Conservation (phyloP, 768 basidiomycete species). For the Pilatotrama ljubarskyi region DNA sequence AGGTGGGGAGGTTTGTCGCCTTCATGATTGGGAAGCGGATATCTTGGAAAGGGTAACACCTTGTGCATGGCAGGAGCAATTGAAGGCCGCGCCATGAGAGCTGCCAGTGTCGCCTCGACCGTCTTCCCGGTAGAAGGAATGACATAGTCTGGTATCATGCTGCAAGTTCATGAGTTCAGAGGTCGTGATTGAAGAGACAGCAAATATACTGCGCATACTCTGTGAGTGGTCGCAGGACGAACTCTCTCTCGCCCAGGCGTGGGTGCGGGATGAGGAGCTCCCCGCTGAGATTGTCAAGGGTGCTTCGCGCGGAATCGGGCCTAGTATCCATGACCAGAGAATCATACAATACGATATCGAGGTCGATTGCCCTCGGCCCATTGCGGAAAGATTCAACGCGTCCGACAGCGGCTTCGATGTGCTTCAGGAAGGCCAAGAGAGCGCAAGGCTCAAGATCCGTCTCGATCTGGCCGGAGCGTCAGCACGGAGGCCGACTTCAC, state of each 20-base stretch:
- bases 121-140: conserved; percentile 61
- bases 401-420: conserved; percentile 73
- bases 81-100: conserved; percentile 36
- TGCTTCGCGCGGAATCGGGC: conserved; percentile 36
- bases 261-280: conserved; percentile 88
- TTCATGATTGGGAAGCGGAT: conserved; percentile 38
- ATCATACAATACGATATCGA: conserved; percentile 85
- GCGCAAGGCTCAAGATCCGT: conserved; percentile 63
- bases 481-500: background rate
- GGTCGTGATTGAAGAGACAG: no score
- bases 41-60: conserved; percentile 72
- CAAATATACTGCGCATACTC: conserved; percentile 65
- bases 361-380: conserved; percentile 87
- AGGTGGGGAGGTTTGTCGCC: conserved; percentile 10
- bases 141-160: conserved; percentile 75
- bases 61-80: conserved; percentile 56
- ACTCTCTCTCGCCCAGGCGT: conserved; percentile 80
- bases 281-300: conserved; percentile 54
- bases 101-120: conserved; percentile 46
- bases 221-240: conserved; percentile 82
- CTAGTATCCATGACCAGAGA: conserved; percentile 58
- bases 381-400: conserved; percentile 76
- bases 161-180: conserved; percentile 32
- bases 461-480: conserved; percentile 59
- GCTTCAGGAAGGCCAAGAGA: conserved; percentile 67